phyloP scores from a whole-genome alignment of 768 basidiomycete species.

The Candolleomyces eurysporus region DNA sequence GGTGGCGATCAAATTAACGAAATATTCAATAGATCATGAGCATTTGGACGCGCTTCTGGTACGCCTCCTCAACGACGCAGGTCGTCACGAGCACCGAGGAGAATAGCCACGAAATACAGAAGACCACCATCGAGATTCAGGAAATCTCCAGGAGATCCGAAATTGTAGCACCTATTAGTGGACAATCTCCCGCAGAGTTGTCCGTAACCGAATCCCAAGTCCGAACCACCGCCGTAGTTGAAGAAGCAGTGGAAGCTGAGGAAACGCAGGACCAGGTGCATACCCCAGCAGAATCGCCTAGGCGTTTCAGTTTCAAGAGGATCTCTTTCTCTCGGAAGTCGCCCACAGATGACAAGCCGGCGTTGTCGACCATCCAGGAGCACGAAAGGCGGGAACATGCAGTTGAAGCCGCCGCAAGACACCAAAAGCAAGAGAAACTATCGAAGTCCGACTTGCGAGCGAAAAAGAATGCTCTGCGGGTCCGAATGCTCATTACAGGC shows the following conservation, averaged over 20 bases:
- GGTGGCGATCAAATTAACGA: neutral
- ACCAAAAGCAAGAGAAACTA: conserved; percentile 7
- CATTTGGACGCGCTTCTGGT: neutral
- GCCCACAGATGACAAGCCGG: conserved; percentile 29
- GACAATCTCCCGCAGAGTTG: neutral
- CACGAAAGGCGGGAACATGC: conserved; percentile 36
- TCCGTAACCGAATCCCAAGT: neutral
- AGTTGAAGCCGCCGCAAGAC: conserved; percentile 11
- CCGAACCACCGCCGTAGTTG: neutral
- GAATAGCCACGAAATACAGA: neutral
- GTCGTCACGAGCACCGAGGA: neutral
- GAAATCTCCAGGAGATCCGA: neutral
- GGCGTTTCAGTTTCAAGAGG: conserved; percentile 1
- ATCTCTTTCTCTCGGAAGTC: conserved; percentile 25
- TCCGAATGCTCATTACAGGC: conserved; percentile 72
- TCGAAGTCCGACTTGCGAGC: conserved; percentile 58
- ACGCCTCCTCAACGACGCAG: conserved; percentile 2
- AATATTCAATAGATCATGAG: neutral
- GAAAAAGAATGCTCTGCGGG: conserved; percentile 56
- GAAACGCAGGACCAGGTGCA: neutral
- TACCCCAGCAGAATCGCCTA: neutral
- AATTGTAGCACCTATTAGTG: neutral
- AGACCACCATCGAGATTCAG: neutral
- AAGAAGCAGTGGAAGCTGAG: neutral
- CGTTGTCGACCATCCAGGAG: conserved; percentile 34